Conservation (phyloP, 192 early-diverging fungal genomes). For the Gigaspora rosea region DNA sequence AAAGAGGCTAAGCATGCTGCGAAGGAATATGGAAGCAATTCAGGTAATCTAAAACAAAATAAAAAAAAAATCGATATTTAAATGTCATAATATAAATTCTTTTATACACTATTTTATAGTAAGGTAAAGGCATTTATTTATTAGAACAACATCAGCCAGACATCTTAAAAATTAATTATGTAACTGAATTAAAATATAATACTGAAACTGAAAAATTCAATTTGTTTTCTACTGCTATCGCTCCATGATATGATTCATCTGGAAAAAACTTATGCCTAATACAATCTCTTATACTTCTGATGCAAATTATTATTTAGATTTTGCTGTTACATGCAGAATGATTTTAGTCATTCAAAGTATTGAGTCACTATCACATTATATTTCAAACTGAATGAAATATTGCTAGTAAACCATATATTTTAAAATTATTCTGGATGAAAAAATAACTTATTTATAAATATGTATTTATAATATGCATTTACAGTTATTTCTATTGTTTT, state of each 20-base stretch:
- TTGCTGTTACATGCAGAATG: conserved; percentile 35
- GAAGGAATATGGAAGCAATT: too few species aligned
- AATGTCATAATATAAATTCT: neutral
- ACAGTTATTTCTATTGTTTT: neutral
- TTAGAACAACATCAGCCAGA: conserved; percentile 28
- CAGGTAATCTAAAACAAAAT: neutral
- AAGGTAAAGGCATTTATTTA: neutral
- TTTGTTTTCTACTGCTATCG: too few species aligned
- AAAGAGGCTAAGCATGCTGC: conserved; percentile 24
- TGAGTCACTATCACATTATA: conserved; percentile 50
- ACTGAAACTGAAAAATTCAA: too few species aligned
- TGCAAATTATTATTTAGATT: neutral
- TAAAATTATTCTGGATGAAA: too few species aligned
- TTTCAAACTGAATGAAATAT: conserved; percentile 34
- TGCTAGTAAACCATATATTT: too few species aligned
- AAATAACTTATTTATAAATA: too few species aligned
- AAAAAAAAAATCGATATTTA: neutral
- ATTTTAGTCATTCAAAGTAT: conserved; percentile 40
- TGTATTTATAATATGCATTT: neutral
- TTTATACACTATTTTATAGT: neutral
- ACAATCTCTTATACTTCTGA: neutral
- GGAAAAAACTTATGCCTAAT: conserved; percentile 12
- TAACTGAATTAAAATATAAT: conserved; percentile 50
- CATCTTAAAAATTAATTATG: conserved; percentile 53
- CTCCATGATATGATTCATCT: neutral